Conservation (phyloP, 345 rosid genomes). For the Cardamine chenopodiifolia region DNA sequence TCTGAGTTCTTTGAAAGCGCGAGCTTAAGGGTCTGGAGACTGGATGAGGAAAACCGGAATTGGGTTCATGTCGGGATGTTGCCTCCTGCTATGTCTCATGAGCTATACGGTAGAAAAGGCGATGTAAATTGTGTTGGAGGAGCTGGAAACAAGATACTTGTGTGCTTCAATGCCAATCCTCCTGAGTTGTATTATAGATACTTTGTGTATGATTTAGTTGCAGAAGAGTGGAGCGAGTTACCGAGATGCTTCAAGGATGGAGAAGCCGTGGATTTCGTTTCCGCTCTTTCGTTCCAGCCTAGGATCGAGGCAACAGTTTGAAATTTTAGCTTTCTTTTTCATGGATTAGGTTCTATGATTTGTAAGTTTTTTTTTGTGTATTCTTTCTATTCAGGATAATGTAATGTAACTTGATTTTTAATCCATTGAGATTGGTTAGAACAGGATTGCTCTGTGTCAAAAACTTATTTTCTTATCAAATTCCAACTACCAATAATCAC, state of each 20-base stretch:
- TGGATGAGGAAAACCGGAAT: conserved; percentile 40
- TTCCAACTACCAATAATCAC: conserved; percentile 45
- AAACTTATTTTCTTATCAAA: background rate
- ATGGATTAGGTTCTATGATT: conserved; percentile 15
- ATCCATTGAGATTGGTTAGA: conserved; percentile 8
- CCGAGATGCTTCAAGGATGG: conserved; percentile 54
- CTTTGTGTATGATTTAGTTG: conserved; percentile 51
- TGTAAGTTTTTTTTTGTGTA: conserved; percentile 10
- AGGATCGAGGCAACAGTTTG: conserved; percentile 70
- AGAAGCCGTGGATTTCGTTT: conserved; percentile 67
- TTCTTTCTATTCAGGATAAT: conserved; percentile 11
- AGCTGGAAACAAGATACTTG: conserved; percentile 59
- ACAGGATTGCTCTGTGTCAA: background rate
- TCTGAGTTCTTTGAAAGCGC: conserved; percentile 84
- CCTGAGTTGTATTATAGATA: conserved; percentile 56
- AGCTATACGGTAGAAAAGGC: conserved; percentile 68
- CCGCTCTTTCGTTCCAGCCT: conserved; percentile 86
- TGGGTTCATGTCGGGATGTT: conserved; percentile 73
- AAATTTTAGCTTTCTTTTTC: background rate
- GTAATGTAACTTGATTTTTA: conserved; percentile 18
- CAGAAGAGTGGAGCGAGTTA: conserved; percentile 64
- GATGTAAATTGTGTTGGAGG: conserved; percentile 83
- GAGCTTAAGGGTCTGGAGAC: conserved; percentile 80
- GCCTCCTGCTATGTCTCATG: conserved; percentile 88
- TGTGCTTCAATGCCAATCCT: conserved; percentile 61